A percentile compares a stretch with the other conserved stretches of the same genome.
Evolutionary conservation across 2,329 filamentous ascomycete genomes (phyloP).

Genomic region (Aspergillus viridinutans): DNA sequence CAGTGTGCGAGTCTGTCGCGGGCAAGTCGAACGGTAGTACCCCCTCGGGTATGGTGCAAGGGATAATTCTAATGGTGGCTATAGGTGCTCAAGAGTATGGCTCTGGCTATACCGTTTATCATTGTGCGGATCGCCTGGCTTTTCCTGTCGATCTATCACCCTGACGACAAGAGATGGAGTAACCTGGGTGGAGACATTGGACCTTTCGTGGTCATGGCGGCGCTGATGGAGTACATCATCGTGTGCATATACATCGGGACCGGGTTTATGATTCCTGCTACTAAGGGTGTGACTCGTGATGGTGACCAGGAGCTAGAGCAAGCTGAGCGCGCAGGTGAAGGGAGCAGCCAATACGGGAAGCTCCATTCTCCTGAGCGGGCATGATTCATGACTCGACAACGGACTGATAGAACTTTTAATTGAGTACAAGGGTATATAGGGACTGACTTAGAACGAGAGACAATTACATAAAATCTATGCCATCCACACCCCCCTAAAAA

Average conservation of each 20-base stretch:
- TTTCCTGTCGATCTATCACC: conserved; percentile 18
- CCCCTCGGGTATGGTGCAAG: not conserved
- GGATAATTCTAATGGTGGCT: not conserved
- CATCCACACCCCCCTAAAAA: conserved; percentile 5
- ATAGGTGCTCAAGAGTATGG: conserved; percentile 13
- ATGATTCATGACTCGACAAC: too few species aligned
- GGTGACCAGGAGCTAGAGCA: not conserved
- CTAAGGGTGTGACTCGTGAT: not conserved
- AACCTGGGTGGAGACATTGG: conserved; percentile 15
- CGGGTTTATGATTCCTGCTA: conserved; percentile 10
- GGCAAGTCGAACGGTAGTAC: conserved; percentile 13
- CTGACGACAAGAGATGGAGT: conserved; percentile 14
- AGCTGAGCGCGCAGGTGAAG: too few species aligned
- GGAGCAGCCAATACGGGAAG: not conserved
- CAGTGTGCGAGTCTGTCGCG: conserved; percentile 4
- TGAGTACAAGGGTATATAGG: conserved; percentile 25
- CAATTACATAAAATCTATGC: not conserved
- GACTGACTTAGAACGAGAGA: conserved; percentile 18
- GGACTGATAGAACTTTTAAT: too few species aligned
- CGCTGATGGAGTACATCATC: conserved; percentile 18
- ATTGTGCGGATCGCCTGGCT: conserved; percentile 18
- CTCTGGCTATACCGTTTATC: conserved; percentile 19
- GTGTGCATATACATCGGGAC: conserved; percentile 15
- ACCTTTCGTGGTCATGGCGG: conserved; percentile 18
- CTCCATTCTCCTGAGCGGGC: not conserved